Evolutionary conservation across 2,329 filamentous ascomycete genomes (phyloP), one percentile per base, ranked within the genome.

Genomic region (Epichloe gansuensis): DNA sequence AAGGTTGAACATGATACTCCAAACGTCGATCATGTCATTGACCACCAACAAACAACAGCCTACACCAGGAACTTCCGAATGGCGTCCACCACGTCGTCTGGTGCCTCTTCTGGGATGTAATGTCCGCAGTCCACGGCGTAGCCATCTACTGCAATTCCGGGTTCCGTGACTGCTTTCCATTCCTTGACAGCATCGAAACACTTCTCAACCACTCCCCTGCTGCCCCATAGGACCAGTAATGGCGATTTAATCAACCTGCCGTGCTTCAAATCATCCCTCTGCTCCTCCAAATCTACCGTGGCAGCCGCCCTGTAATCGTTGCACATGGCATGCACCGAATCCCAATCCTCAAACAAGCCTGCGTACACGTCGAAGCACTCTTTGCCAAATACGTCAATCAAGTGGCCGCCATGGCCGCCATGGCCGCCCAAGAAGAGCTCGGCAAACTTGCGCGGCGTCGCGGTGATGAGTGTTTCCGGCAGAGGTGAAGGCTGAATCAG

Each of bases 241-340:
- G 76, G 74, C 46, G 68, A 70, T 15, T 60, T 56, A 5, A 81
- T 69, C 60, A 68, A 68, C 54, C 65, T 66, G 0, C 72, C 73
- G 1, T 62, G 60, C 6, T 64, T 58, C 47, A 72, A 53, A 59
- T 80, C 76, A 21, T 64, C 61, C 52, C 68, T 67, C 41, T 75
- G 68, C 58, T 74, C 71, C 2, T 77, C 72, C 5, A 80, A 58
- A 60, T 81, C 78, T 25, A 77, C 57, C 0, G 69, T 73, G 13
- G 74, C 74, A 5, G 68, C 69, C 0, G 77, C 77, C 11, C 75
- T 65, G 54, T 81, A 82, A 56, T 81, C 78, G 55, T 80, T 70
- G 54, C 76, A 79, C 65, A 73, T 75, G 0, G 69, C 70, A 53
- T 73, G 69, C 11, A 80, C 68, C 0, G 68, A 63, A 0, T 62